Evolutionary conservation across 2,329 filamentous ascomycete species (phyloP).

Genomic region (Apiospora sp.): DNA sequence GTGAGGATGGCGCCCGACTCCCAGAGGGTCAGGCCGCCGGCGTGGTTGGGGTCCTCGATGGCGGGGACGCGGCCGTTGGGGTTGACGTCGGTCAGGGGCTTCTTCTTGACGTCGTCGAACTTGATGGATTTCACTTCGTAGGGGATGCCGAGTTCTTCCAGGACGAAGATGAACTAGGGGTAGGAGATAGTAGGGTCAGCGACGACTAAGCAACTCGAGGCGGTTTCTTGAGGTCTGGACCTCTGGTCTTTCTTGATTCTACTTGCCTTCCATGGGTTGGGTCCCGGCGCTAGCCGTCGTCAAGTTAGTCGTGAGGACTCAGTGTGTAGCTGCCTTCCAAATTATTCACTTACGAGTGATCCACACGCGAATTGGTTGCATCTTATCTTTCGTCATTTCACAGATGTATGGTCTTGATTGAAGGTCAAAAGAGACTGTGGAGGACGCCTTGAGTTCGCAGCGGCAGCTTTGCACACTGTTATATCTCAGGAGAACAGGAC

Average conservation of each 20-base stretch:
- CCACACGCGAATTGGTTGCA: too few relatives aligned
- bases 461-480: too few relatives aligned
- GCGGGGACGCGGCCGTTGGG: constrained; percentile 28
- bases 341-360: not conserved
- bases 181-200: too few relatives aligned
- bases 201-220: not conserved
- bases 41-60: constrained; percentile 25
- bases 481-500: too few relatives aligned
- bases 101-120: constrained; percentile 39
- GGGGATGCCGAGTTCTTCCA: not conserved
- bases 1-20: constrained; percentile 27
- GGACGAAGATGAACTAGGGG: not conserved
- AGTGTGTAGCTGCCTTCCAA: not conserved
- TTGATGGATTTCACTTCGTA: not conserved
- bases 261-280: not conserved
- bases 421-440: too few relatives aligned
- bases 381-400: too few relatives aligned
- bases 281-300: not conserved
- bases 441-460: too few relatives aligned
- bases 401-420: too few relatives aligned
- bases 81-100: constrained; percentile 37
- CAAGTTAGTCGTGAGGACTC: not conserved
- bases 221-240: not conserved
- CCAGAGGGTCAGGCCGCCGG: constrained; percentile 25
- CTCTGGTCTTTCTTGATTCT: not conserved